Evolutionary conservation across 768 basidiomycete species (phyloP), one percentile per base, ranked within the genome.

Genomic region (Ramaria rubella): DNA sequence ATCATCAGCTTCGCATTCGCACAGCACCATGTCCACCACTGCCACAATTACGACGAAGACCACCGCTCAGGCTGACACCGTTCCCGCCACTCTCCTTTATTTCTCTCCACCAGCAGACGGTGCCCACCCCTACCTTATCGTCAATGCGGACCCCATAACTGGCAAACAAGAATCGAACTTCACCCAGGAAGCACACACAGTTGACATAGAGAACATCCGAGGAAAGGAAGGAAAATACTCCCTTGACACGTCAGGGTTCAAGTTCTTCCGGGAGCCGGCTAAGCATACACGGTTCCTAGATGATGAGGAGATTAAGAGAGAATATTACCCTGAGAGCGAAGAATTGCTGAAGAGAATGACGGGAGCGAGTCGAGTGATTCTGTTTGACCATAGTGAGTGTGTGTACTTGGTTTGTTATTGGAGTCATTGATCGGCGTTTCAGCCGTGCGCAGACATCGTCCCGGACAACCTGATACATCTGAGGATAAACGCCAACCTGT

Each of bases 401-500:
- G 43, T 14, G 31, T 11, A 33, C 44, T 24, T 38, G 19, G 5
- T 46, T 11, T 26, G 33, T 52, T 24, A 43, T 5, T 26, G 34
- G 23, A 29, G n/a, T 30, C 27, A 21, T 30, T 45, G 33, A 53
- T 46, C 27, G 43, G 50, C 33, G 44, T 30, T 27, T 8, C 43
- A 79, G 78, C 77, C 0, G 70, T 77, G 45, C 75, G 77, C 33
- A 71, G 76, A 21, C 72, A 66, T 27, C 67, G 71, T 42, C 74
- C 73, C 1, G 73, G 66, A 7, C 64, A 73, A 52, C 19, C 54
- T 17, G 70, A 68, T 14, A 72, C 74, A 58, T 57, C 65, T 24
- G 71, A 75, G 0, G 52, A 75, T 49, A 77, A 65, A 40, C 76
- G 77, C 7, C 76, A 76, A 62, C 78, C 75, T 4, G 74, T 49